Evolutionary conservation across 2,329 filamentous ascomycete species (phyloP).

Genomic region (Colletotrichum eleusines): DNA sequence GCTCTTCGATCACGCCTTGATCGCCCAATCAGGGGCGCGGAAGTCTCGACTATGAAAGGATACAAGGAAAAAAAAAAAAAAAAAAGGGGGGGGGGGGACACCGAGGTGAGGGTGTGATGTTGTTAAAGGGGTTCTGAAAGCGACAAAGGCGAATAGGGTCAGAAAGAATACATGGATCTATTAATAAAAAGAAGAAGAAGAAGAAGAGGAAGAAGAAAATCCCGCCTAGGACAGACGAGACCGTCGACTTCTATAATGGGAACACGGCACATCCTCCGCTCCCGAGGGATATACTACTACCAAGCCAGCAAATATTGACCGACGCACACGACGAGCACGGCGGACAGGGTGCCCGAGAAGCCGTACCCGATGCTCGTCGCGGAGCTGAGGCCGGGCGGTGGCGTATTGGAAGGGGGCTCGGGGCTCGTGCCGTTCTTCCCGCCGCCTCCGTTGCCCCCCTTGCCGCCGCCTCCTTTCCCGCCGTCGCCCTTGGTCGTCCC

Average conservation of each 20-base stretch:
- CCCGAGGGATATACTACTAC: neutral
- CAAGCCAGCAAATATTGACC: conserved; percentile 31
- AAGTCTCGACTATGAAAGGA: conserved; percentile 21
- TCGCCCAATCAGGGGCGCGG: neutral
- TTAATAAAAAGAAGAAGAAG: no score
- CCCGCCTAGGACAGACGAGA: neutral
- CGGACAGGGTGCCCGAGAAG: conserved; percentile 13
- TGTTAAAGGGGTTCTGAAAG: neutral
- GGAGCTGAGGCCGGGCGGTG: neutral
- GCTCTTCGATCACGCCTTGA: neutral
- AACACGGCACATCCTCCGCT: neutral
- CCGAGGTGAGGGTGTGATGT: neutral
- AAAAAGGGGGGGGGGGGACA: no score
- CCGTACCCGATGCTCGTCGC: neutral
- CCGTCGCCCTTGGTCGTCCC: conserved; percentile 15
- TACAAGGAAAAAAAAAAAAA: no score
- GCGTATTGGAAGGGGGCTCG: neutral
- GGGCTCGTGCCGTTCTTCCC: conserved; percentile 11
- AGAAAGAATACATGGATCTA: neutral
- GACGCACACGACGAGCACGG: conserved; percentile 20
- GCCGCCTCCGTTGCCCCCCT: conserved; percentile 5
- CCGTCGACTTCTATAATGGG: neutral
- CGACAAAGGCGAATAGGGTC: neutral
- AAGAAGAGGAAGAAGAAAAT: neutral
- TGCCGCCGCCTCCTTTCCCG: neutral